These are phyloP conservation scores for Capronia coronata DNA, from an alignment of 2,329 filamentous ascomycete species.

Conservation along the genomic window DNA sequence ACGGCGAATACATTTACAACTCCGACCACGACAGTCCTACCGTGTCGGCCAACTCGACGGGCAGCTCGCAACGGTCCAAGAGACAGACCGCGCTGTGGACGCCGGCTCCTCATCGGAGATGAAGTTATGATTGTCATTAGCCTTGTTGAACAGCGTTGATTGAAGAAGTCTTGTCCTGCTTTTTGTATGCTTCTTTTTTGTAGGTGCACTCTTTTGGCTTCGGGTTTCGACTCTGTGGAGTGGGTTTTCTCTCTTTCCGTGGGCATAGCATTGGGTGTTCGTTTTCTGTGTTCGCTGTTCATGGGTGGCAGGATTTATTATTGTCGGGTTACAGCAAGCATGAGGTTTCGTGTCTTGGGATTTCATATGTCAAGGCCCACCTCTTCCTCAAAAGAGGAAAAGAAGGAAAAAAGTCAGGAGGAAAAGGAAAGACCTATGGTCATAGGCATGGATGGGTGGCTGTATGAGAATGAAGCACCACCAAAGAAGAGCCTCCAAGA, in stretches of 20 bases:
- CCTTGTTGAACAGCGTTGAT: not conserved
- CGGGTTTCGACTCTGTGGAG: not conserved
- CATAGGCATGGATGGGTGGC: too few species aligned
- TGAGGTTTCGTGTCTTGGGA: not conserved
- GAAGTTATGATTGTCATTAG: not conserved
- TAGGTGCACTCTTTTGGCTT: not conserved
- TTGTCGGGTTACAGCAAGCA: not conserved
- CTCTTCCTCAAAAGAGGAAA: too few species aligned
- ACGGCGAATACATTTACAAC: constrained; percentile 86
- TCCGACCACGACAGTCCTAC: constrained; percentile 26
- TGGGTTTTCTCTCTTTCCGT: too few species aligned
- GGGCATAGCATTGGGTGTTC: constrained; percentile 4
- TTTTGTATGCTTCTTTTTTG: not conserved
- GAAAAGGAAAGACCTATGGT: too few species aligned
- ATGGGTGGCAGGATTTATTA: too few species aligned
- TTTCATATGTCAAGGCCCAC: too few species aligned
- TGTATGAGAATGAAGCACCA: too few species aligned
- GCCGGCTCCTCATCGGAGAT: not conserved
- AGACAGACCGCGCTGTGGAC: constrained; percentile 17
- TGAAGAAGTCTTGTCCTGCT: not conserved
- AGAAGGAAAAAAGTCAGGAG: too few species aligned
- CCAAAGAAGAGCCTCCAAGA: too few species aligned
- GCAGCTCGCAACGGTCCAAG: constrained; percentile 15
- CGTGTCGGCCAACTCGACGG: constrained; percentile 21
- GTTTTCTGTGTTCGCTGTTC: too few species aligned